Evolutionary conservation across 2,329 filamentous ascomycete species (phyloP).

Genomic region (Leptographium wingfieldii): DNA sequence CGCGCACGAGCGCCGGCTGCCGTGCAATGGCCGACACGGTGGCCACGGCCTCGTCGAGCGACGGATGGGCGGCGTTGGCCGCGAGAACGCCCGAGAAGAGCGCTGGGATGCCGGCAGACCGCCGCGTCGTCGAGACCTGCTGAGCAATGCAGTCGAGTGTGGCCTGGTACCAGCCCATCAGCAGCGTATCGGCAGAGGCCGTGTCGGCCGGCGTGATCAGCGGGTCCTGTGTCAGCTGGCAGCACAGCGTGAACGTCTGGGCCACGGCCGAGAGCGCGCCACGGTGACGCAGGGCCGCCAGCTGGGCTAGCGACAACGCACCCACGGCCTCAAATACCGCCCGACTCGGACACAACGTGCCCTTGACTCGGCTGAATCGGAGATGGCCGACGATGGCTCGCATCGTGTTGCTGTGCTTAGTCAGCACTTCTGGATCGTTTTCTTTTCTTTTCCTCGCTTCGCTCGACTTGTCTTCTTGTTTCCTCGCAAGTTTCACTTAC

Average conservation of each 20-base stretch:
- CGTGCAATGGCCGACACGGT: slow-evolving; percentile 49
- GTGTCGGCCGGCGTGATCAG: slow-evolving; percentile 19
- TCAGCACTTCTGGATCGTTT: too few species aligned
- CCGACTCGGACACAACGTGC: slow-evolving; percentile 33
- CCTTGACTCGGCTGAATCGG: slow-evolving; percentile 30
- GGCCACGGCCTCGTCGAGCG: slow-evolving; percentile 52
- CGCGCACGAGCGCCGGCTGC: slow-evolving; percentile 36
- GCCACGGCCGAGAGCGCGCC: slow-evolving; percentile 91
- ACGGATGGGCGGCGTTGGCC: slow-evolving; percentile 44
- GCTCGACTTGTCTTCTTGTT: too few species aligned
- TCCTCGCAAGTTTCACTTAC: slow-evolving; percentile 28
- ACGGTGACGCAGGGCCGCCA: slow-evolving; percentile 73
- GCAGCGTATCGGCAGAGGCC: slow-evolving; percentile 29
- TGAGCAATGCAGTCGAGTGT: slow-evolving; percentile 58
- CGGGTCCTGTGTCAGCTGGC: slow-evolving; percentile 45
- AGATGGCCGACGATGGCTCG: slow-evolving; percentile 45
- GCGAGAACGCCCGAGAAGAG: slow-evolving; percentile 72
- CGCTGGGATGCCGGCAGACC: slow-evolving; percentile 84
- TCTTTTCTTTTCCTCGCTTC: too few species aligned
- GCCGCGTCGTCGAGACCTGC: slow-evolving; percentile 70
- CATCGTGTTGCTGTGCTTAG: slow-evolving; percentile 50
- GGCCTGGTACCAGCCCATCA: slow-evolving; percentile 59
- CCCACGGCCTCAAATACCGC: slow-evolving; percentile 55
- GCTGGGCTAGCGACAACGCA: slow-evolving; percentile 64
- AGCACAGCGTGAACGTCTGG: slow-evolving; percentile 73